Evolutionary conservation across 2,329 filamentous ascomycete species (phyloP), one percentile per base, ranked within the genome.

Genomic region (Ascochyta rabiei): DNA sequence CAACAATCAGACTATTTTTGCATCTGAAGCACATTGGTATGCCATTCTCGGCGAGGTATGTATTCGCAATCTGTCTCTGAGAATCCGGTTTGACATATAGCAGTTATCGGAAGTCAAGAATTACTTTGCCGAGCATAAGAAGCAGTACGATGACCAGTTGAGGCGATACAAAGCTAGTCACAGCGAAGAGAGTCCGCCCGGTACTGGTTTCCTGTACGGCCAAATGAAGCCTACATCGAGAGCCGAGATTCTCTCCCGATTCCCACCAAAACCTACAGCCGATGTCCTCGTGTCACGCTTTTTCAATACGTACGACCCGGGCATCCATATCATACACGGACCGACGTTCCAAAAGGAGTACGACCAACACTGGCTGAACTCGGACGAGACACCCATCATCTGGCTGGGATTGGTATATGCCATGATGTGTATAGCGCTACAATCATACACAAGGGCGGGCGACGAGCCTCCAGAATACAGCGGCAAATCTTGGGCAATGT

Each of bases 51-150:
- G 79, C 46, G 80, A 79, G 64, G 75, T 77, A 65, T 35, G 86
- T 31, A 30, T 16, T 10, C 13, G 6, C 10, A 0, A 6, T 18
- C 24, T 19, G 4, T 10, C 12, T 2, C 16, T 19, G 18, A 15
- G 8, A 18, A 6, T 16, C 2, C 8, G 2, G 7, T 18, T 64
- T 69, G 37, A 71, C 48, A 13, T 16, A 2, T 3, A 18, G 19
- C 57, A 89, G 83, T 95, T 99, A 60, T 82, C 90, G 9, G 95
- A 99, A 78, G 93, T 99, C 23, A 96, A 93, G 71, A 93, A 89
- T 64, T 97, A 95, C 77, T 98, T 96, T 68, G 77, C 79, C 16
- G 86, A 83, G 31, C 91, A 97, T 76, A 96, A 95, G 74, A 93
- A 95, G 70, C 92, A 97, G 62, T 82, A 93, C 56, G 91, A 96